These are phyloP conservation scores for Loxodes magnus DNA, from an alignment of 73 alveolate species.

Conservation along the genomic window DNA sequence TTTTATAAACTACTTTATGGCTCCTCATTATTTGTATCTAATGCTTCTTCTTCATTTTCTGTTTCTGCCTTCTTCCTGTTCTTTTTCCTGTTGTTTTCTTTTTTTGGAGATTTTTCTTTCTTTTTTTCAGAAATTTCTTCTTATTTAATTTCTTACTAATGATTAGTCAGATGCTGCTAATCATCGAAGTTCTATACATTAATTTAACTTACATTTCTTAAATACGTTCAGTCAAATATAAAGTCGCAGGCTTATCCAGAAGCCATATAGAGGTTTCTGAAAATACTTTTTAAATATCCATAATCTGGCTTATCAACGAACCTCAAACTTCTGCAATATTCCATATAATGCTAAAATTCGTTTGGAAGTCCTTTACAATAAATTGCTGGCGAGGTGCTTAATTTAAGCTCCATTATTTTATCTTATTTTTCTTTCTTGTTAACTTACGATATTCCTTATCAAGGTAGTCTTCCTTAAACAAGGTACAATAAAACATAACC, in stretches of 20 bases:
- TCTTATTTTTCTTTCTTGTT: constrained; percentile 74
- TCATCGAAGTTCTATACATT: no score
- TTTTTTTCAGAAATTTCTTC: no score
- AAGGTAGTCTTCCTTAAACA: constrained; percentile 67
- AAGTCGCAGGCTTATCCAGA: constrained; percentile 46
- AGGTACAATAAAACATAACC: constrained; percentile 77
- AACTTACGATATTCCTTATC: constrained; percentile 70
- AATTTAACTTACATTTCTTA: no score
- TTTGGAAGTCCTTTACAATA: constrained; percentile 73
- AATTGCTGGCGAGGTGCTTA: constrained; percentile 47
- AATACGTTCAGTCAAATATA: constrained; percentile 24
- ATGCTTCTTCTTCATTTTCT: no score
- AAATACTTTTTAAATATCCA: constrained; percentile 50
- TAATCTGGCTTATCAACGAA: constrained; percentile 82
- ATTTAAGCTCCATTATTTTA: constrained; percentile 58
- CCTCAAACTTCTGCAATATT: constrained; percentile 48
- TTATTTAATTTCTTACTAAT: no score
- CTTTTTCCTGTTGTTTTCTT: no score
- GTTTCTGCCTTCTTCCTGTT: no score
- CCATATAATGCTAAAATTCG: constrained; percentile 52
- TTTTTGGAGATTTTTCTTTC: no score
- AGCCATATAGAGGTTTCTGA: constrained; percentile 39
- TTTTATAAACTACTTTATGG: no score
- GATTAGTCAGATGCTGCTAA: no score
- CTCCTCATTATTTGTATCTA: no score